These are phyloP conservation scores for Pythium apleroticum DNA, from an alignment of 352 stramenopile genomes.

Conservation along the genomic window DNA sequence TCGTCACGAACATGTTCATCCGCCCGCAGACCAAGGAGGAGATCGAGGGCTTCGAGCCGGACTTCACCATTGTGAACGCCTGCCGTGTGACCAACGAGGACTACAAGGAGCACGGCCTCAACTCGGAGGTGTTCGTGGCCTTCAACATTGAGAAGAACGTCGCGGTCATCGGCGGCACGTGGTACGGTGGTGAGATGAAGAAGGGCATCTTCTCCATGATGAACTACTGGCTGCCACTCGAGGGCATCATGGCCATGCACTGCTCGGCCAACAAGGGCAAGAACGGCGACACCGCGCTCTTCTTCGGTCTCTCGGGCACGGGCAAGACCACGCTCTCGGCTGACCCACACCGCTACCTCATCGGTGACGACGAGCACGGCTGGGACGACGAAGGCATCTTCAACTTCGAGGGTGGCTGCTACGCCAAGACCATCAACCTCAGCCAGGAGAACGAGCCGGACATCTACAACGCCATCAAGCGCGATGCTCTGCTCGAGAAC, in stretches of 20 bases:
- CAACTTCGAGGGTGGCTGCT: slow-evolving; percentile 98
- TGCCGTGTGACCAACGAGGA: slow-evolving; percentile 60
- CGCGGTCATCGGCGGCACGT: slow-evolving; percentile 60
- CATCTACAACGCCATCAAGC: slow-evolving; percentile 84
- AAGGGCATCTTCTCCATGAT: slow-evolving; percentile 75
- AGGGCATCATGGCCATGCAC: slow-evolving; percentile 67
- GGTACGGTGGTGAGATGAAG: slow-evolving; percentile 71
- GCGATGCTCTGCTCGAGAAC: slow-evolving; percentile 54
- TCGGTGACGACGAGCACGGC: slow-evolving; percentile 90
- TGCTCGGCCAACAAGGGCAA: slow-evolving; percentile 56
- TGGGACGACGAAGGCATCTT: slow-evolving; percentile 89
- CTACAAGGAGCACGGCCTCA: slow-evolving; percentile 47
- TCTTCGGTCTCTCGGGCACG: slow-evolving; percentile 78
- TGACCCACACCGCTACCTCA: slow-evolving; percentile 88
- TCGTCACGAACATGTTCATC: slow-evolving; percentile 76
- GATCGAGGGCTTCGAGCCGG: slow-evolving; percentile 40
- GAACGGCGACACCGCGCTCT: slow-evolving; percentile 49
- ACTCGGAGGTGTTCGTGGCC: slow-evolving; percentile 63
- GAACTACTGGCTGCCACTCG: slow-evolving; percentile 62
- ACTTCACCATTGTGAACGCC: slow-evolving; percentile 71
- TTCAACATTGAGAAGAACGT: slow-evolving; percentile 72
- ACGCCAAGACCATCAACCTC: slow-evolving; percentile 97
- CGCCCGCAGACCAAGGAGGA: slow-evolving; percentile 56
- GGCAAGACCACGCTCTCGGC: slow-evolving; percentile 90
- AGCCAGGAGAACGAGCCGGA: slow-evolving; percentile 92